Conservation (phyloP, 179 eudicot genomes). For the Sideroxylon spinosum region DNA sequence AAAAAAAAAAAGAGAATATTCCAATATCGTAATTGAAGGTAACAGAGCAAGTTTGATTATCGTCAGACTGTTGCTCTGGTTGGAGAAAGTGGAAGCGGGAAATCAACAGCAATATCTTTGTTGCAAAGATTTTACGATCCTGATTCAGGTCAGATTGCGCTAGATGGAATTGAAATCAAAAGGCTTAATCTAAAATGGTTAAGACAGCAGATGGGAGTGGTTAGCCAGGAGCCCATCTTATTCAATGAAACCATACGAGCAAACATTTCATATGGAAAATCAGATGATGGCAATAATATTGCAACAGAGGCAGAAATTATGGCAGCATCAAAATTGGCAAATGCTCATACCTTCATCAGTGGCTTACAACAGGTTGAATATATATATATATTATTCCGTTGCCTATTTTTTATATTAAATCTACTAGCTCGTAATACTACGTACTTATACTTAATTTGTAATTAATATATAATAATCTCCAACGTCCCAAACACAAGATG, state of each 20-base stretch:
- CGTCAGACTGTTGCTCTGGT: constrained; percentile 42
- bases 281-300: constrained; percentile 12
- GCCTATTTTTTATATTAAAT: too few relatives aligned
- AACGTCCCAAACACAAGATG: too few relatives aligned
- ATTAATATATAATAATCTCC: too few relatives aligned
- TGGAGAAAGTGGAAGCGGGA: constrained; percentile 52
- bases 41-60: too few relatives aligned
- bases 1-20: too few relatives aligned
- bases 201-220: constrained; percentile 54
- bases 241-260: constrained; percentile 41
- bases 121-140: constrained; percentile 47
- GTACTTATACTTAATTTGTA: too few relatives aligned
- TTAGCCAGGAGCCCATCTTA: constrained; percentile 47
- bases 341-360: constrained; percentile 48
- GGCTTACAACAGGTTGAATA: constrained; percentile 30
- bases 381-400: background rate
- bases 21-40: too few relatives aligned
- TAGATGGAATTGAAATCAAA: constrained; percentile 42
- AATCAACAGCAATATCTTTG: constrained; percentile 42
- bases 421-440: too few relatives aligned
- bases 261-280: constrained; percentile 40
- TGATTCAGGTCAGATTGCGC: constrained; percentile 31
- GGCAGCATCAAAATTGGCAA: constrained; percentile 39
- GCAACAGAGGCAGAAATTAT: constrained; percentile 43
- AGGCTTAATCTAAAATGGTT: constrained; percentile 43